Evolutionary conservation across 2,329 filamentous ascomycete species (phyloP).

Genomic region (Ceratocystis alfenasii): DNA sequence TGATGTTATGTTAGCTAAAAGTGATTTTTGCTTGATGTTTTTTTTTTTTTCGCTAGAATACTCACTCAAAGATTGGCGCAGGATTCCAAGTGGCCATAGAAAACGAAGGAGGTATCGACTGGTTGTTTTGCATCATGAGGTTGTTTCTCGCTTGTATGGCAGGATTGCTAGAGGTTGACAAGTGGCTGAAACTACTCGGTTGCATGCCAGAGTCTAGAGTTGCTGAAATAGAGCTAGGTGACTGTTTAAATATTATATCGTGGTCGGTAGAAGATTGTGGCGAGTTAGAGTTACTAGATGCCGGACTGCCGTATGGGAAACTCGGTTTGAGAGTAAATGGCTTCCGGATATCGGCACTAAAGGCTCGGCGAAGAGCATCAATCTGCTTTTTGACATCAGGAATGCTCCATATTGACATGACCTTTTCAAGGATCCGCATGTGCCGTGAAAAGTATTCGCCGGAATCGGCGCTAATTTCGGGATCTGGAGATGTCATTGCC

Average conservation of each 20-base stretch:
- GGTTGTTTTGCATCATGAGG: conserved; percentile 31
- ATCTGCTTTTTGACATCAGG: conserved; percentile 84
- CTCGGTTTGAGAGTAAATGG: conserved; percentile 80
- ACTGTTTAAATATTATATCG: conserved; percentile 15
- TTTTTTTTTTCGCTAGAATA: conserved; percentile 24
- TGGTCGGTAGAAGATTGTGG: conserved; percentile 34
- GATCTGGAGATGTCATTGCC: conserved; percentile 84
- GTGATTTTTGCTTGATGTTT: not conserved
- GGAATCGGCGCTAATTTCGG: conserved; percentile 72
- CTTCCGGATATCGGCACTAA: conserved; percentile 72
- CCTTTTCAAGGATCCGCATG: conserved; percentile 84
- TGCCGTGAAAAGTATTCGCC: conserved; percentile 83
- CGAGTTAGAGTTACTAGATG: conserved; percentile 52
- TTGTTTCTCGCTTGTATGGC: conserved; percentile 24
- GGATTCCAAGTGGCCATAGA: conserved; percentile 59
- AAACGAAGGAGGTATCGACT: conserved; percentile 44
- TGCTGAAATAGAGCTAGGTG: conserved; percentile 12
- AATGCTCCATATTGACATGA: conserved; percentile 72
- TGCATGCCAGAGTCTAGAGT: conserved; percentile 16
- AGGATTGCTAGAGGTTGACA: conserved; percentile 23
- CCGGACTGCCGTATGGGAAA: conserved; percentile 77
- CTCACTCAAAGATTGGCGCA: conserved; percentile 79
- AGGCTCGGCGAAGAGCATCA: conserved; percentile 76
- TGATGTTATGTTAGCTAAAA: not conserved
- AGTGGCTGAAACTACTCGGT: conserved; percentile 9